These are phyloP conservation scores for Adansonia gregorii DNA, from an alignment of 441 rosid genomes.

Conservation along the genomic window DNA sequence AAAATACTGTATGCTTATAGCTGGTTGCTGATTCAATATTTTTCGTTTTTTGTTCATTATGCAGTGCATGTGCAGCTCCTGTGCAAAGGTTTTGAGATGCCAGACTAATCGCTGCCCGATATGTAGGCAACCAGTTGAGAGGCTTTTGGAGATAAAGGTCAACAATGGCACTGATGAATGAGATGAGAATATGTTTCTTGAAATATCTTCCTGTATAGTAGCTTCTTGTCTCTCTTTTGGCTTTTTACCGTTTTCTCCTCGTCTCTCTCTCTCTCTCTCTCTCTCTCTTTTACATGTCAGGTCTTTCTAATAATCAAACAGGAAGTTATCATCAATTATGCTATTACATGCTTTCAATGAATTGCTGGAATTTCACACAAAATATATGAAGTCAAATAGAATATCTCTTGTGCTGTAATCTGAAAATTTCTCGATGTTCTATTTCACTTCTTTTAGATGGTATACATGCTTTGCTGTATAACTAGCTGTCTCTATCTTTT, in stretches of 20 bases:
- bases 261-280: neutral
- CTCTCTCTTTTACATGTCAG: neutral
- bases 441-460: too few relatives aligned
- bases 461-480: too few relatives aligned
- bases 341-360: neutral
- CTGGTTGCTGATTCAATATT: slow-evolving; percentile 9
- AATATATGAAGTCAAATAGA: too few relatives aligned
- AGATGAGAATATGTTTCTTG: slow-evolving; percentile 24
- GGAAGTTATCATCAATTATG: neutral
- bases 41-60: slow-evolving; percentile 9
- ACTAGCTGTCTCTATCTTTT: too few relatives aligned
- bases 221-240: neutral
- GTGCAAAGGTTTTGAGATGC: slow-evolving; percentile 90
- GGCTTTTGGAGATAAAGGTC: slow-evolving; percentile 90
- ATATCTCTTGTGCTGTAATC: too few relatives aligned
- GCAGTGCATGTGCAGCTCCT: slow-evolving; percentile 97
- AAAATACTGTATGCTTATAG: neutral
- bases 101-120: slow-evolving; percentile 89
- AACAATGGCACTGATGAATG: slow-evolving; percentile 55
- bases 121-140: slow-evolving; percentile 90
- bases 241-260: neutral
- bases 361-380: neutral
- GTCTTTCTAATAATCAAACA: slow-evolving; percentile 7
- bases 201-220: slow-evolving; percentile 34
- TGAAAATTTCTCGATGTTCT: too few relatives aligned